phyloP scores from a whole-genome alignment of 306 rosid genomes.

The Nissolia schottii region DNA sequence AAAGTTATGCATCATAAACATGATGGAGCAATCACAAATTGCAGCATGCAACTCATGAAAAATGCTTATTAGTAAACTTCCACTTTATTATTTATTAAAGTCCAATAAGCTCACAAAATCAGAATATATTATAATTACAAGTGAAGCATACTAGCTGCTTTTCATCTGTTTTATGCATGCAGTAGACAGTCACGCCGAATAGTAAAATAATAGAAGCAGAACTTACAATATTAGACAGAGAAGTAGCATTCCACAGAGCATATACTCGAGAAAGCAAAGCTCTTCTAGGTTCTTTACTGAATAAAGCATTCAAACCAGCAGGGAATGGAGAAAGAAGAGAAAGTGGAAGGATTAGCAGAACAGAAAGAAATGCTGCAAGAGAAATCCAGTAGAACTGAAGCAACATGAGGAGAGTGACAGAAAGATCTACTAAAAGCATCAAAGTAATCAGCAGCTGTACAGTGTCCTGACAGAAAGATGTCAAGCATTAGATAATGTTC shows the following conservation, averaged over 20 bases:
- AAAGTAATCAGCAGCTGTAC: slow-evolving; percentile 74
- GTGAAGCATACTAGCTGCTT: slow-evolving; percentile 8
- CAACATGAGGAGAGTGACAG: slow-evolving; percentile 85
- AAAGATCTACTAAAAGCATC: slow-evolving; percentile 82
- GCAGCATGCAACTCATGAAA: not conserved
- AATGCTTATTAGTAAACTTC: not conserved
- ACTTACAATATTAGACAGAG: slow-evolving; percentile 88
- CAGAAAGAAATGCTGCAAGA: slow-evolving; percentile 83
- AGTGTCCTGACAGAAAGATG: slow-evolving; percentile 65
- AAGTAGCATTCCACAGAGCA: slow-evolving; percentile 95
- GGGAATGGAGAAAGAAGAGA: slow-evolving; percentile 91
- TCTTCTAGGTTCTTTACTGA: slow-evolving; percentile 90
- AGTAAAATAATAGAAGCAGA: slow-evolving; percentile 15
- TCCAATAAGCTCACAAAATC: not conserved
- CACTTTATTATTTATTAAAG: not conserved
- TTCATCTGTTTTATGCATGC: slow-evolving; percentile 5
- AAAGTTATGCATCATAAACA: not conserved
- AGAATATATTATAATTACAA: not conserved
- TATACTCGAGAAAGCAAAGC: slow-evolving; percentile 86
- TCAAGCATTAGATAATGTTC: slow-evolving; percentile 33
- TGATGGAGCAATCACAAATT: not conserved
- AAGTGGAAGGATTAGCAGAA: slow-evolving; percentile 86
- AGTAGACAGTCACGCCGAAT: not conserved
- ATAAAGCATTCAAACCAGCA: slow-evolving; percentile 95
- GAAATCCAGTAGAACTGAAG: slow-evolving; percentile 98